These are phyloP conservation scores for Flueggea neowawraea DNA, from an alignment of 441 rosid species.

Conservation along the genomic window DNA sequence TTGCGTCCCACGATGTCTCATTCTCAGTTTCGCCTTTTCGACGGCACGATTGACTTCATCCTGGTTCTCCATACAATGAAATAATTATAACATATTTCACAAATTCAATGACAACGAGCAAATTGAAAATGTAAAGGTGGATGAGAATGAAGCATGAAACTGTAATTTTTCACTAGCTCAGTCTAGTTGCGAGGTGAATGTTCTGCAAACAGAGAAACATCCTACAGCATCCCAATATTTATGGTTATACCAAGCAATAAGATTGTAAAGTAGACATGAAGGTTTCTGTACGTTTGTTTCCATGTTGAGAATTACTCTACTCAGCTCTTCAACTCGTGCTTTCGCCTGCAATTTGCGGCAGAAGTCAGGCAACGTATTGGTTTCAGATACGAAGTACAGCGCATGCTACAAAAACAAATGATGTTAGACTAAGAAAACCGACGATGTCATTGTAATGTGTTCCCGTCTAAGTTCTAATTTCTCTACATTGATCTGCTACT, in stretches of 20 bases:
- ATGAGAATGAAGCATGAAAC: no score
- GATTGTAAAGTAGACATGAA: neutral
- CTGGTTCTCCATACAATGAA: conserved; percentile 29
- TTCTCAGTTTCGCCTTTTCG: conserved; percentile 69
- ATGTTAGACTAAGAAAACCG: no score
- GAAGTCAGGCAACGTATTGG: neutral
- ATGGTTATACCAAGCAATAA: neutral
- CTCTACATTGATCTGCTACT: neutral
- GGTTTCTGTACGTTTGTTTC: conserved; percentile 34
- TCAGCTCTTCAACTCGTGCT: conserved; percentile 35
- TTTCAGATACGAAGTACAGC: no score
- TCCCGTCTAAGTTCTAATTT: neutral
- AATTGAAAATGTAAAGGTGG: no score
- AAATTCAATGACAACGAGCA: no score
- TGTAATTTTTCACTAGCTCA: no score
- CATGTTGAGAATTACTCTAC: conserved; percentile 29
- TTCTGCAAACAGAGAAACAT: no score
- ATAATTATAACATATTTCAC: neutral
- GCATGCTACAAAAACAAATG: no score
- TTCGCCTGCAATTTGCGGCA: conserved; percentile 40
- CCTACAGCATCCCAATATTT: neutral
- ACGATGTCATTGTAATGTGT: no score
- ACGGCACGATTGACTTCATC: conserved; percentile 36
- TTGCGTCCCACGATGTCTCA: conserved; percentile 76
- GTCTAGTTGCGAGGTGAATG: no score